These are phyloP conservation scores for Leishmania martiniquensis DNA, from an alignment of 208 protist species.

Conservation along the genomic window DNA sequence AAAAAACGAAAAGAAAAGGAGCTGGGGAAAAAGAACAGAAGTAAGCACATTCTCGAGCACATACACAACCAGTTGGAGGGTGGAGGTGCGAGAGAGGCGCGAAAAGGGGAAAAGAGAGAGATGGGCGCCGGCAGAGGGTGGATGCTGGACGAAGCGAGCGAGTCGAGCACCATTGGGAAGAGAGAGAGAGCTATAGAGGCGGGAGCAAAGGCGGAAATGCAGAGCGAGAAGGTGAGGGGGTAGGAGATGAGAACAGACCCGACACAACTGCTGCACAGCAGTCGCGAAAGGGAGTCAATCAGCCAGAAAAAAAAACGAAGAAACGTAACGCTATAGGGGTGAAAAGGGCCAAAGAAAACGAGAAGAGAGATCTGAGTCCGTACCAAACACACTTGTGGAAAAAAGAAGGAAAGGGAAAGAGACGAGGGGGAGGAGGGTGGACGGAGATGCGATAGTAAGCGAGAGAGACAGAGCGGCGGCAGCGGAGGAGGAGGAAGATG, in stretches of 20 bases:
- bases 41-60: background rate
- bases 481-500: background rate
- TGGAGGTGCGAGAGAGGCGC: background rate
- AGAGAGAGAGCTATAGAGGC: background rate
- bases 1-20: background rate
- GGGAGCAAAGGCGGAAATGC: background rate
- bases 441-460: background rate
- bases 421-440: background rate
- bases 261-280: background rate
- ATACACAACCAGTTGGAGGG: background rate
- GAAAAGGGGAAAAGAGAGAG: background rate
- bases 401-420: background rate
- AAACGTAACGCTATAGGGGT: too few relatives aligned
- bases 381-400: background rate
- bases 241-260: background rate
- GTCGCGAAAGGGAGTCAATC: background rate
- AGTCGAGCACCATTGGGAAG: background rate
- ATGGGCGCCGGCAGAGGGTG: background rate
- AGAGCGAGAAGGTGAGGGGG: background rate
- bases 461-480: background rate
- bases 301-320: background rate
- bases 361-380: background rate
- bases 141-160: background rate
- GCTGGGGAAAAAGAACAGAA: background rate
- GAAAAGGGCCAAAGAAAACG: background rate